Evolutionary conservation across 139 green algal genomes (phyloP).

Genomic region (Nannochloris sp.): DNA sequence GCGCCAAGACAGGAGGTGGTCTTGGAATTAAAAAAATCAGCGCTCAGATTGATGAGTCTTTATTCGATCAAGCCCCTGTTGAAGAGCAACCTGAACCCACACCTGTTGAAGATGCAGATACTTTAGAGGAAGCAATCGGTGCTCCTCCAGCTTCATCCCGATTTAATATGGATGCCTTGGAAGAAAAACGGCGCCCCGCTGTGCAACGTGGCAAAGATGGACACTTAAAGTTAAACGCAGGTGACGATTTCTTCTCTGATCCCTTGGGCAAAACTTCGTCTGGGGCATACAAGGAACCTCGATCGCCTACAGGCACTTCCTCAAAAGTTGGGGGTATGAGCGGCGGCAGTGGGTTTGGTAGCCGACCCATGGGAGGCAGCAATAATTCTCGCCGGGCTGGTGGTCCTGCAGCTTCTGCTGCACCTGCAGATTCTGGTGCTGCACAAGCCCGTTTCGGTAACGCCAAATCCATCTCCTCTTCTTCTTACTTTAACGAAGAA

Average conservation of each 20-base stretch:
- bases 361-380: not conserved
- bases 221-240: constrained; percentile 55
- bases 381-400: constrained; percentile 13
- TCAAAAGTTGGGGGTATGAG: not conserved
- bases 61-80: constrained; percentile 65
- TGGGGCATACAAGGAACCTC: not conserved
- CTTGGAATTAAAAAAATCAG: constrained; percentile 82
- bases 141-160: constrained; percentile 29
- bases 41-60: constrained; percentile 64
- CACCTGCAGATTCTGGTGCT: not conserved
- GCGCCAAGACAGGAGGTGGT: constrained; percentile 32
- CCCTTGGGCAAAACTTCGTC: constrained; percentile 16
- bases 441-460: constrained; percentile 72
- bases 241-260: constrained; percentile 56
- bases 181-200: constrained; percentile 29
- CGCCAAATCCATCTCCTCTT: constrained; percentile 84
- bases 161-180: constrained; percentile 50
- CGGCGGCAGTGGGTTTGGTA: constrained; percentile 5
- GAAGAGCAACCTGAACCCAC: constrained; percentile 4
- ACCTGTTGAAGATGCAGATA: constrained; percentile 6
- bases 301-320: not conserved
- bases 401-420: not conserved
- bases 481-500: constrained; percentile 40
- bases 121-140: constrained; percentile 1
- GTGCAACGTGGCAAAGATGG: constrained; percentile 73